phyloP scores from a whole-genome alignment of 2,329 filamentous ascomycete genomes.

The Aspergillus vadensis region DNA sequence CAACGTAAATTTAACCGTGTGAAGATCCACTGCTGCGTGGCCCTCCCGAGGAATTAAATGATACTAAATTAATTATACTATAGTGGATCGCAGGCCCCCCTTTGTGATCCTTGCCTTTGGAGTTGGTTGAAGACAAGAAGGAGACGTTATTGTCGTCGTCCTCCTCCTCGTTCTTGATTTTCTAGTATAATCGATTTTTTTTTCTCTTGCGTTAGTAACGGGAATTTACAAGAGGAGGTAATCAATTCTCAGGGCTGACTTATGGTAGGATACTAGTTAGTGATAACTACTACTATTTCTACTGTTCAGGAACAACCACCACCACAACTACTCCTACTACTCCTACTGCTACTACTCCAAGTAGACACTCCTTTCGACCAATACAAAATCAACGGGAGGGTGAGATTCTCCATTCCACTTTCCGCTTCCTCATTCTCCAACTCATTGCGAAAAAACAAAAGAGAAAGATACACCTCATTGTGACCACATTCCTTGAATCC shows the following conservation, averaged over 20 bases:
- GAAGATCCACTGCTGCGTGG: conserved; percentile 29
- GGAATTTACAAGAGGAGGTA: too few relatives aligned
- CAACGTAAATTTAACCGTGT: conserved; percentile 11
- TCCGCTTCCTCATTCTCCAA: conserved; percentile 16
- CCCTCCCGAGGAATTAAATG: conserved; percentile 24
- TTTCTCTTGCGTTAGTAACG: not conserved
- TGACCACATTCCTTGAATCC: not conserved
- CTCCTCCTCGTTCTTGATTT: not conserved
- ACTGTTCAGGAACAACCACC: too few relatives aligned
- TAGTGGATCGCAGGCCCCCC: conserved; percentile 20
- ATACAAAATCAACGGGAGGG: not conserved
- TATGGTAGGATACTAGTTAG: not conserved
- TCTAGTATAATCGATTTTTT: not conserved
- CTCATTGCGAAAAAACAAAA: not conserved
- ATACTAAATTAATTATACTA: conserved; percentile 15
- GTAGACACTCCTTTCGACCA: too few relatives aligned
- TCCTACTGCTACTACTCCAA: too few relatives aligned
- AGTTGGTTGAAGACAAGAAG: not conserved
- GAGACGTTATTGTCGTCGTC: not conserved
- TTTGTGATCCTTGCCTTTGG: conserved; percentile 25
- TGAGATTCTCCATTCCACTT: not conserved
- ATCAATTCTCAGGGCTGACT: too few relatives aligned
- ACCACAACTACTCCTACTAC: too few relatives aligned
- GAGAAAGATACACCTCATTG: not conserved
- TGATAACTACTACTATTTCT: not conserved